A percentile compares a stretch with the other conserved stretches of the same genome.
These are phyloP conservation scores for Pyrenophora seminiperda DNA, from an alignment of 2,329 filamentous ascomycete species.

Conservation along the genomic window DNA sequence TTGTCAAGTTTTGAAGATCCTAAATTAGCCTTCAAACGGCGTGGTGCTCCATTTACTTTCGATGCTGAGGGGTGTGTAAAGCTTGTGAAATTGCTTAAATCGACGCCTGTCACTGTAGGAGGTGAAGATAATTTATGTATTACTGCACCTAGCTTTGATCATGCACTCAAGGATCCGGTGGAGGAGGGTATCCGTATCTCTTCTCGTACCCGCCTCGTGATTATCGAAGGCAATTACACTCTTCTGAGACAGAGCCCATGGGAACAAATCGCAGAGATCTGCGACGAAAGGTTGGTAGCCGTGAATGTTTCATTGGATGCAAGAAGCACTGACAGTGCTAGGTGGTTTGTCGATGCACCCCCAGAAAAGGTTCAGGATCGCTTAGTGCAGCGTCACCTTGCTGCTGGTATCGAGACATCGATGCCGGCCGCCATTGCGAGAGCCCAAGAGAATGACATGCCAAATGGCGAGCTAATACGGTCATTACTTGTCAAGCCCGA, in stretches of 20 bases:
- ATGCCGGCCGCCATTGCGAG: constrained; percentile 25
- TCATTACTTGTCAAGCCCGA: constrained; percentile 26
- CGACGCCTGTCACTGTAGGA: constrained; percentile 21
- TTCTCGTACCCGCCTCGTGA: constrained; percentile 27
- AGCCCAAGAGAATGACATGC: constrained; percentile 34
- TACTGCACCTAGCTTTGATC: constrained; percentile 33
- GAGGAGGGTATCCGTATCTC: constrained; percentile 25
- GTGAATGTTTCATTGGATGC: not conserved
- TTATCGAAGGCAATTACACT: constrained; percentile 37
- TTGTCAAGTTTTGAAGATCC: constrained; percentile 27
- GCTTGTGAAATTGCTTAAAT: constrained; percentile 22
- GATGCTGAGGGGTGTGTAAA: constrained; percentile 27
- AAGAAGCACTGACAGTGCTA: constrained; percentile 9
- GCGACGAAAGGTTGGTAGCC: constrained; percentile 25
- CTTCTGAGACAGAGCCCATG: constrained; percentile 30
- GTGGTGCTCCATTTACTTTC: constrained; percentile 37
- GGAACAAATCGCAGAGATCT: constrained; percentile 21
- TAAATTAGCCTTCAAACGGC: constrained; percentile 27
- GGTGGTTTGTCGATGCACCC: constrained; percentile 35
- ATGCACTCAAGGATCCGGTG: constrained; percentile 32
- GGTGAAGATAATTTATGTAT: constrained; percentile 22
- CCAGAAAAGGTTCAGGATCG: constrained; percentile 22
- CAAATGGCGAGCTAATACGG: constrained; percentile 31
- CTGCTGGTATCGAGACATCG: constrained; percentile 31
- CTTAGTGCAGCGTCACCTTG: constrained; percentile 29